phyloP scores from a whole-genome alignment of 768 basidiomycete species.

The Tricholoma bakamatsutake region DNA sequence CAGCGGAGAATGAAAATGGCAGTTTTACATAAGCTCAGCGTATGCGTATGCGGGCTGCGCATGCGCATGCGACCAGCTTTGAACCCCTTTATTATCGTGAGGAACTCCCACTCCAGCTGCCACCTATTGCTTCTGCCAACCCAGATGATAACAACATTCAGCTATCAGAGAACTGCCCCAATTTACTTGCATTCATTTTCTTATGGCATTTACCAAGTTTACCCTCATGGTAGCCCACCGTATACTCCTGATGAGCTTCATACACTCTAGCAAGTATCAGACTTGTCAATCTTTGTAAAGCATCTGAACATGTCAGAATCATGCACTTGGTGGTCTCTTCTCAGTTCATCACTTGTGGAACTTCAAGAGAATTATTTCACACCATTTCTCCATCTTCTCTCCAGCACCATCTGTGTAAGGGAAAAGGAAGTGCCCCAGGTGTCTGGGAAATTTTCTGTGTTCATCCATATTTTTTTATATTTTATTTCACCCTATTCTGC shows the following conservation, averaged over 20 bases:
- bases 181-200: not conserved
- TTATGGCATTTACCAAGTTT: conserved; percentile 4
- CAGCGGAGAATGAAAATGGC: no score
- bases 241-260: conserved; percentile 6
- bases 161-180: not conserved
- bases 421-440: no score
- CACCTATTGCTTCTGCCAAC: not conserved
- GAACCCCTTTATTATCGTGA: not conserved
- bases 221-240: not conserved
- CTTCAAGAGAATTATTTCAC: conserved; percentile 18
- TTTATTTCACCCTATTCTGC: no score
- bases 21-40: no score
- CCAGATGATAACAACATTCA: not conserved
- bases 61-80: no score
- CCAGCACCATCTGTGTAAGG: no score
- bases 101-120: not conserved
- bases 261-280: no score
- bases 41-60: no score
- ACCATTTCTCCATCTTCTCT: conserved; percentile 14
- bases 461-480: no score
- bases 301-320: not conserved
- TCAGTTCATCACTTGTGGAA: not conserved
- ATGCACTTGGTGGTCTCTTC: not conserved
- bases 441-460: no score
- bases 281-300: not conserved